A percentile compares a stretch with the other conserved stretches of the same genome.
Conservation (phyloP, 2,329 filamentous ascomycete species). For the Fusarium sp. region DNA sequence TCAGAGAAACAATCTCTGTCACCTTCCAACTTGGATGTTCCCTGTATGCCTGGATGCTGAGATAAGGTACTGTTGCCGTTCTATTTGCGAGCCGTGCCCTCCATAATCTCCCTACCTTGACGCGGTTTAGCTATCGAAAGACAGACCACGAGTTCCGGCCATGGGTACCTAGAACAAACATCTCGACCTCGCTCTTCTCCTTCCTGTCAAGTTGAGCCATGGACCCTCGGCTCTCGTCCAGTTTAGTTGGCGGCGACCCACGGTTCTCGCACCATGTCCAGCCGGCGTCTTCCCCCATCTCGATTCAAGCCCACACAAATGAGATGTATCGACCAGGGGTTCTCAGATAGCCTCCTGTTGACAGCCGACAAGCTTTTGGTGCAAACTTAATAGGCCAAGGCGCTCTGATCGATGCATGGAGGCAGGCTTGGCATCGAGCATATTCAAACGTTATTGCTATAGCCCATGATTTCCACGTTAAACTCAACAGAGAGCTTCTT, state of each 20-base stretch:
- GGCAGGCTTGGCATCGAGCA: conserved; percentile 21
- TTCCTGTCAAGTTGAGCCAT: conserved; percentile 14
- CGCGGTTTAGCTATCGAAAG: conserved; percentile 15
- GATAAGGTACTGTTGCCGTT: conserved; percentile 35
- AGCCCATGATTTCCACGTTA: too few species aligned
- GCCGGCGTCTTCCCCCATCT: conserved; percentile 12
- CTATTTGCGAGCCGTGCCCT: conserved; percentile 19
- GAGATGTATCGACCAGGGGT: conserved; percentile 14
- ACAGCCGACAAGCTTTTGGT: conserved; percentile 34
- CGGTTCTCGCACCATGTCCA: conserved; percentile 8
- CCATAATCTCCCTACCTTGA: conserved; percentile 37
- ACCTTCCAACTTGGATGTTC: conserved; percentile 6
- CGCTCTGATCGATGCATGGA: conserved; percentile 22
- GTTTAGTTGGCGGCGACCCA: conserved; percentile 15
- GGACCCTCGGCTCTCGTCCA: conserved; percentile 12
- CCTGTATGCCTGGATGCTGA: conserved; percentile 4
- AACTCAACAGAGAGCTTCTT: conserved; percentile 9
- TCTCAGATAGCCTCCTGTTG: conserved; percentile 1
- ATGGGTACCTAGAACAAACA: conserved; percentile 4
- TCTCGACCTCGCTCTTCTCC: conserved; percentile 10
- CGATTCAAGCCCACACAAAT: conserved; percentile 21
- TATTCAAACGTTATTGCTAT: too few species aligned
- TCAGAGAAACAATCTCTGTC: neutral
- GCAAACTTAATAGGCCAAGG: conserved; percentile 9
- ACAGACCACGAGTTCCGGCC: conserved; percentile 8